phyloP scores from a whole-genome alignment of 352 stramenopile genomes.

The Globisporangium emineosum region DNA sequence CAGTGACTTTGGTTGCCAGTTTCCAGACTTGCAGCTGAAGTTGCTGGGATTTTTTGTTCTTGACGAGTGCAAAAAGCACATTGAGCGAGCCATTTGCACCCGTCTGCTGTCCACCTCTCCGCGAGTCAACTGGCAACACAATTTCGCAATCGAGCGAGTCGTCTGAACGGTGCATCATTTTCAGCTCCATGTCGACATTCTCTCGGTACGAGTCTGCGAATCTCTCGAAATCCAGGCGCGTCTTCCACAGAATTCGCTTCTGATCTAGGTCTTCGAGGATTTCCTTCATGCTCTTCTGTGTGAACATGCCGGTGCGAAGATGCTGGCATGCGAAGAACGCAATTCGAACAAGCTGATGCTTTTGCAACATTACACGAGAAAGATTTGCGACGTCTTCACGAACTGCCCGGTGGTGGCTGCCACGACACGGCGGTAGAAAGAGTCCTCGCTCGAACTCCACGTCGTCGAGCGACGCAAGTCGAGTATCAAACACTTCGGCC shows the following conservation, averaged over 20 bases:
- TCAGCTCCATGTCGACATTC: constrained; percentile 9
- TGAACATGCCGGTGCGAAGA: constrained; percentile 18
- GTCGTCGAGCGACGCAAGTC: constrained; percentile 2
- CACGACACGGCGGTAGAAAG: background rate
- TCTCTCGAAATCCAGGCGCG: constrained; percentile 13
- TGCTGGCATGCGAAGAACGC: constrained; percentile 5
- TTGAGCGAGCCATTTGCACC: background rate
- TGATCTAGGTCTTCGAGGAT: constrained; percentile 18
- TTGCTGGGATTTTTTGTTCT: constrained; percentile 1
- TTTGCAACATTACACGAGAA: constrained; percentile 10
- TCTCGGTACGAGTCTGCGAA: constrained; percentile 16
- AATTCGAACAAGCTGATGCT: constrained; percentile 9
- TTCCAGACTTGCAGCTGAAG: constrained; percentile 7
- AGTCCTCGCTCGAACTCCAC: constrained; percentile 3
- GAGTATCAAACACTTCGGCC: constrained; percentile 12
- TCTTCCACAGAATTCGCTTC: constrained; percentile 16
- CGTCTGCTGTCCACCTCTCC: background rate
- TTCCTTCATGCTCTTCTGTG: constrained; percentile 25
- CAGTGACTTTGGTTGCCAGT: background rate
- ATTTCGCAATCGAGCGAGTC: constrained; percentile 10
- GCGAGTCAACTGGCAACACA: background rate
- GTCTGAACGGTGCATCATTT: background rate
- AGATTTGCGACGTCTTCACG: background rate
- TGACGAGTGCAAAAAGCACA: background rate
- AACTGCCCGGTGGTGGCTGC: background rate